Base-by-base conservation (phyloP, 345 rosid genomes). In the thale cress (Arabidopsis thaliana) region DNA sequence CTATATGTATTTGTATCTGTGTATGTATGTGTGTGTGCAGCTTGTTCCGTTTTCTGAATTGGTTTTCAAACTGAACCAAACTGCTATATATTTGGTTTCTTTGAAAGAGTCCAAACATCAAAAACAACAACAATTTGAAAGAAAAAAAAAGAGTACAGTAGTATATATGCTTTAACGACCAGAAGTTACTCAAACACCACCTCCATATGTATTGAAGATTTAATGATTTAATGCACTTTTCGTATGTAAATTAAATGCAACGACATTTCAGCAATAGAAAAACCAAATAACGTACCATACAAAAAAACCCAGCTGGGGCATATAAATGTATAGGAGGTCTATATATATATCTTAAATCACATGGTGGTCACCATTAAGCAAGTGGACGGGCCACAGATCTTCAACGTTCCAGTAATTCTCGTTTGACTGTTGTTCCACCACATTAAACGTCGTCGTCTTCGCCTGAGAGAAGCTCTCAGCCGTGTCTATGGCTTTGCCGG, bases 331-430 rank as follows among this genome's bases (percentile, higher is more conserved):
- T 7, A 69, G 41, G 16, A 46, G 20, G 20, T 16, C 20, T 16
- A 16, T 16, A 37, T 36, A 24, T 1, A 11, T 67, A 38, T 24
- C 33, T 63, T 45, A 73, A 64, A 73, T 50, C 16, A 66, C 52
- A 40, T 70, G 68, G 60, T 75, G 61, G 44, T 67, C 61, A 58
- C 48, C 82, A 51, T 82, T 87, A 41, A 87, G 85, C 51, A 89
- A 55, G 14, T 91, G 90, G 85, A 89, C 82, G 59, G 95, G 87
- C 97, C 97, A 91, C 42, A 91, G 68, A 71, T 93, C 90, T 74
- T 91, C 98, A 81, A 88, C 81, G 85, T 79, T 87, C 98, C 98
- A 93, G 76, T 83, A 89, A 67, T 56, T 81, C 13, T 88, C 96
- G 56, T 60, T 84, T 0, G 90, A 56, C 30, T 89, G 88, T 16